Base-by-base conservation (phyloP, 2,329 filamentous ascomycete species). In the Ophiostoma perfectum region DNA sequence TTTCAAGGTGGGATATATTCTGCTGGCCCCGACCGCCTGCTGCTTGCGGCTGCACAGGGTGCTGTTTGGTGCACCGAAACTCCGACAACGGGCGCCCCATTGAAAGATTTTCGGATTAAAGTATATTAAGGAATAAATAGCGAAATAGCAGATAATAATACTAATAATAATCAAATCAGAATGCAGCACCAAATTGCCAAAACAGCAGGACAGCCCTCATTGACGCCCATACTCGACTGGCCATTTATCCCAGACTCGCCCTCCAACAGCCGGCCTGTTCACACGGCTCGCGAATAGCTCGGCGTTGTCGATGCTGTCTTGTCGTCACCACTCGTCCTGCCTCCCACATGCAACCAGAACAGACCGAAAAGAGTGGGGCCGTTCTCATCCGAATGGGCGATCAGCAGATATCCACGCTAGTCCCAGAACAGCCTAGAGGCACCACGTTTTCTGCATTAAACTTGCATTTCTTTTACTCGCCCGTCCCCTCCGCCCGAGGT, bases 371-470 rank as follows among this genome's bases (percentile, higher is more conserved):
- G n/a, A 42, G 69, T 64, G 70, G 68, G 70, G 68, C 70, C 70
- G 70, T 71, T 71, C 68, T 70, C 64, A 65, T 70, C 70, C 70
- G 70, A 71, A 38, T 12, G 62, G 49, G 68, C 66, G 68, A 65
- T 67, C 67, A 67, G 36, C 65, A 67, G 67, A 49, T 64, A 55
- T 5, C 4, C 4, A 16, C 39, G 14, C 70, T 66, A 68, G 41
- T 39, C 62, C 3, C 1, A 67, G 14, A 5, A 1, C 16, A 49
- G 70, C 60, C 66, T 70, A 70, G 70, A 65, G 27, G 14, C 38
- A 7, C 9, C 8, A 1, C 65, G n/a, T 64, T 36, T 55, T 4
- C 4, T 5, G 5, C 3, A 8, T 55, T 36, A 55, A 65, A 16
- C n/a, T 7, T 60, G 39, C 16, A 9, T 18, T 12, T 39, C 36